Base-by-base conservation (phyloP, 2,329 filamentous ascomycete species). In the Cercospora beticola region DNA sequence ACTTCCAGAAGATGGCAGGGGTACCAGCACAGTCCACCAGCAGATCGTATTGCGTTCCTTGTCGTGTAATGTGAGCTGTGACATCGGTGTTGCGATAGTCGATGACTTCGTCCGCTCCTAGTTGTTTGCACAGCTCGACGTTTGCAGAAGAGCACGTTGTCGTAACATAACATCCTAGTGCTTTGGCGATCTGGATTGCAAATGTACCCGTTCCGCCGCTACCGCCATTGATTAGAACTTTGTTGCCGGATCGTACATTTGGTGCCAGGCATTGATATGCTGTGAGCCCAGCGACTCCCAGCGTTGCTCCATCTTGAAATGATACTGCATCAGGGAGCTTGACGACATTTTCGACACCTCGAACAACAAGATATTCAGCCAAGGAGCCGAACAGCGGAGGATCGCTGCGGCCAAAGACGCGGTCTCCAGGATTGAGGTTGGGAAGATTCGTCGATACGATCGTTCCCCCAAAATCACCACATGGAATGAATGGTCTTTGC, bases 41-140 rank as follows among this genome's bases (percentile, higher is more conserved):
- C 43, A 87, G 79, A 60, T 83, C 80, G 76, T 84, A 90, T 6
- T 79, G 79, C 46, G 46, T 70, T 0, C 85, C 85, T 43, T 82
- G 82, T 0, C 79, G 76, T 68, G 82, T 82, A 7, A 90, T 77
- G 3, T 75, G 76, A 26, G 80, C 78, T 4, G 83, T 73, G 2
- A 89, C 77, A 74, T 89, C 79, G 31, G 79, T 76, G 0, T 79
- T 77, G 18, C 83, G 85, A 75, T 90, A 90, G 73, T 90, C 86
- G 58, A 90, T 81, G 31, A 90, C 84, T 68, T 88, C 85, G 71
- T 90, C 87, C 6, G 89, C 89, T 0, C 89, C 89, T 0, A 91
- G 77, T 2, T 79, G 78, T 68, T 83, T 83, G 74, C 86, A 88
- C 1, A 90, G 76, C 56, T 86, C 83, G 0, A 84, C 80, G 75